phyloP scores from a whole-genome alignment of 2,329 filamentous ascomycete species.

The Drechmeria coniospora region DNA sequence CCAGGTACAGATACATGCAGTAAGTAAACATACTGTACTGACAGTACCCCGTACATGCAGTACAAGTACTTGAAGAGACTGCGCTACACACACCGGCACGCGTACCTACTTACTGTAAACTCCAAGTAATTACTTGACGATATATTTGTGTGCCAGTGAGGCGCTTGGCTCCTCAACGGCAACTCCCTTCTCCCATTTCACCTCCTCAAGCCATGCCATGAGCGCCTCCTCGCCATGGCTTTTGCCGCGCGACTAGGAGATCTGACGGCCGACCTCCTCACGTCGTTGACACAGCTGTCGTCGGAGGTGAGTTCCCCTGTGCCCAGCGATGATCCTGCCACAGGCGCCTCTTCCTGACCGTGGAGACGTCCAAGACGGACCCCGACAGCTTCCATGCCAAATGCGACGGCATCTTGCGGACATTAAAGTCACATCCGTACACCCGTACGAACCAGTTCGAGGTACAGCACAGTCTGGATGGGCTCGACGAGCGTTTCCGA shows the following conservation, averaged over 20 bases:
- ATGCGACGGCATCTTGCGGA: slow-evolving; percentile 34
- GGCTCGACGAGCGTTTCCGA: slow-evolving; percentile 74
- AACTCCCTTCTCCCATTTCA: not conserved
- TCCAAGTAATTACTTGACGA: too few species aligned
- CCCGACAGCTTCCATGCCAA: slow-evolving; percentile 24
- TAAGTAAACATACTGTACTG: too few species aligned
- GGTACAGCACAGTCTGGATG: slow-evolving; percentile 46
- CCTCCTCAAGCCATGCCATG: not conserved
- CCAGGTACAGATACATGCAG: too few species aligned
- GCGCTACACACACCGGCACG: too few species aligned
- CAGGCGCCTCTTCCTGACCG: slow-evolving; percentile 1
- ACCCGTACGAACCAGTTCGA: slow-evolving; percentile 63
- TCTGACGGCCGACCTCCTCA: slow-evolving; percentile 57
- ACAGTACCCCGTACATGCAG: too few species aligned
- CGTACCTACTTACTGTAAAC: too few species aligned
- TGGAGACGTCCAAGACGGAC: slow-evolving; percentile 8
- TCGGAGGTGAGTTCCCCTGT: slow-evolving; percentile 32
- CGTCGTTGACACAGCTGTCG: slow-evolving; percentile 41
- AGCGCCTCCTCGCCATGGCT: slow-evolving; percentile 38
- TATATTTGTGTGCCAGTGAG: too few species aligned
- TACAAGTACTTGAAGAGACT: too few species aligned
- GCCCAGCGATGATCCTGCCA: too few species aligned
- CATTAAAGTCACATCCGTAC: slow-evolving; percentile 38
- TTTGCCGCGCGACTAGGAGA: slow-evolving; percentile 48
- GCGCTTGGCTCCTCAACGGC: too few species aligned